Evolutionary conservation across 257 asterid species (phyloP), one percentile per base, ranked within the genome.

Genomic region (Solanum rostratum): DNA sequence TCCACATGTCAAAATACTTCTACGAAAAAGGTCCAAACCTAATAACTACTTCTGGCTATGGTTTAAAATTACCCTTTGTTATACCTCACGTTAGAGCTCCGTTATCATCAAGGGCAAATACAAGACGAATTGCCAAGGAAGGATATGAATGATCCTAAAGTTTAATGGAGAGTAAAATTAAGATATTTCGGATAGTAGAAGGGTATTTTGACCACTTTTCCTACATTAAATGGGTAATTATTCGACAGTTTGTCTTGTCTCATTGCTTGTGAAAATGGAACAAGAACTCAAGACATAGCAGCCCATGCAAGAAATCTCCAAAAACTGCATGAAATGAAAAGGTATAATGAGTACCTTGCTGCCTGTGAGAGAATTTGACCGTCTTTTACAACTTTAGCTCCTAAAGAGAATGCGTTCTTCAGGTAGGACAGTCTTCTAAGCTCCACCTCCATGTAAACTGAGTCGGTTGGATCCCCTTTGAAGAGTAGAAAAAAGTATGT

Each of bases 401-500:
- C 91, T 27, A 39, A 55, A 62, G 91, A 86, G 65, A 87, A 82
- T 18, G 92, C 50, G 65, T 81, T 88, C 86, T 91, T 93, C 85
- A 97, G 96, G 68, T 89, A 97, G 9, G 96, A 83, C 39, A 97
- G 89, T 41, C 99, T 90, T 85, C 99, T 89, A 29, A 90, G 96
- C 91, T 97, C 99, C 69, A 97, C 99, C 84, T 95, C 98, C 93
- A 97, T 74, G 91, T 95, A 94, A 39, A 97, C 91, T 19, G 95
- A 90, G 14, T 97, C 99, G 2, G 97, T 88, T 78, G 95, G 98
- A 84, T 97, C 99, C 54, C 98, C 99, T 84, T 88, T 89, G 50
- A 95, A 91, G 83, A 97, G 97, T 43, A 94, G 85, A 90, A 87
- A 90, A 80, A 97, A 97, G 74, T 92, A 95, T 84, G 93, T 93